Conservation (phyloP, 2,329 filamentous ascomycete genomes). For the Penicillium hordei region DNA sequence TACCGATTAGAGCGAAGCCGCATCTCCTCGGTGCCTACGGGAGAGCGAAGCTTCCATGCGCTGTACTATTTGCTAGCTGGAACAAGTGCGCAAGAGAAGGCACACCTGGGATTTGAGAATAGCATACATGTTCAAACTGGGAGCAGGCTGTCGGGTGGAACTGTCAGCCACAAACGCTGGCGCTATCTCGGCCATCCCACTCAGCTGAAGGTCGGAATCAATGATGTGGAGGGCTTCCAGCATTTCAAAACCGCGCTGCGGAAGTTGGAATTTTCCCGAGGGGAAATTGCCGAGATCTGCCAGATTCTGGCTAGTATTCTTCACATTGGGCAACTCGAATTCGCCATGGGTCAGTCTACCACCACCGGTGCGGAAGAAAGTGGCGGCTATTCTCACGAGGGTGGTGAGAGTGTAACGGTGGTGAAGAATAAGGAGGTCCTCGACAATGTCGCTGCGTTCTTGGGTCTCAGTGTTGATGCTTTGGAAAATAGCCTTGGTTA, state of each 20-base stretch:
- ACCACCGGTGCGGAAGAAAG: slow-evolving; percentile 82
- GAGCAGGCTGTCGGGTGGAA: slow-evolving; percentile 55
- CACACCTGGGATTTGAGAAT: slow-evolving; percentile 70
- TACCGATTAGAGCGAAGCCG: slow-evolving; percentile 90
- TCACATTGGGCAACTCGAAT: slow-evolving; percentile 97
- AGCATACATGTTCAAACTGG: slow-evolving; percentile 40
- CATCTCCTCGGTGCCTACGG: slow-evolving; percentile 87
- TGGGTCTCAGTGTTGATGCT: slow-evolving; percentile 77
- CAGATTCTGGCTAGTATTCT: slow-evolving; percentile 90
- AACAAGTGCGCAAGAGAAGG: slow-evolving; percentile 85
- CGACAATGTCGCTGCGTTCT: slow-evolving; percentile 84
- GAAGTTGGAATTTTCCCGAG: slow-evolving; percentile 89
- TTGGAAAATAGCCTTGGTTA: slow-evolving; percentile 88
- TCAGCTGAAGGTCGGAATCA: slow-evolving; percentile 94
- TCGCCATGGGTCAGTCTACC: slow-evolving; percentile 77
- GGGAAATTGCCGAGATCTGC: slow-evolving; percentile 94
- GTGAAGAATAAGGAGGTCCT: slow-evolving; percentile 94
- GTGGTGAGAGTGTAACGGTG: slow-evolving; percentile 77
- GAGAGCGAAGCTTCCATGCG: slow-evolving; percentile 94
- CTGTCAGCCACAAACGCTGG: slow-evolving; percentile 75
- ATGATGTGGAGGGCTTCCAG: slow-evolving; percentile 92
- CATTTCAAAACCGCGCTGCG: slow-evolving; percentile 94
- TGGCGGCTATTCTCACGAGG: slow-evolving; percentile 93
- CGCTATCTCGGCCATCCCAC: slow-evolving; percentile 94
- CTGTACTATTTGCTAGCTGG: slow-evolving; percentile 94